Evolutionary conservation across 805 yeast species (phyloP).

Genomic region (Hanseniaspora valbyensis): DNA sequence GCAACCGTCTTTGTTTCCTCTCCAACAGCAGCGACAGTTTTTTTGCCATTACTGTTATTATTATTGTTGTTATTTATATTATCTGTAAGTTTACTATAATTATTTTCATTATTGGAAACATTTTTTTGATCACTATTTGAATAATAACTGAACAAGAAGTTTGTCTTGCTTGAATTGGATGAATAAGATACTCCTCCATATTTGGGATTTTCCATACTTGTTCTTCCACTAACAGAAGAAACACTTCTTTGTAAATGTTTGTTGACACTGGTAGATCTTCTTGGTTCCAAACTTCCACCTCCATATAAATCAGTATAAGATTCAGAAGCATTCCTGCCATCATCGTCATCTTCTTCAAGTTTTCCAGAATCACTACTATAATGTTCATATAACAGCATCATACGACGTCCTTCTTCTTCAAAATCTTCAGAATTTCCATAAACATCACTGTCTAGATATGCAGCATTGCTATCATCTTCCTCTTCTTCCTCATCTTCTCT

Average conservation of each 20-base stretch:
- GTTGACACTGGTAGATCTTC: constrained; percentile 9
- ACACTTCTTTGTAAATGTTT: constrained; percentile 4
- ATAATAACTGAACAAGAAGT: constrained; percentile 5
- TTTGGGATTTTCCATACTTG: constrained; percentile 4
- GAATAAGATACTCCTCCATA: constrained; percentile 13
- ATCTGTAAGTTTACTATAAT: no score
- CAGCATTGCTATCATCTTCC: constrained; percentile 2
- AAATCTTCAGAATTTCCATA: constrained; percentile 8
- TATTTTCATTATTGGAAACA: no score
- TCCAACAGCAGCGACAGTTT: background rate
- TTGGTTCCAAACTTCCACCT: background rate
- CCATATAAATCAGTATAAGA: constrained; percentile 3
- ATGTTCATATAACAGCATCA: constrained; percentile 16
- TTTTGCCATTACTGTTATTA: background rate
- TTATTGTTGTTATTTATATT: background rate
- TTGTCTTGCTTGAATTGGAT: constrained; percentile 3
- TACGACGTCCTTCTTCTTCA: constrained; percentile 16
- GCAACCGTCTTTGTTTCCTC: background rate
- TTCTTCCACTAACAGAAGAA: constrained; percentile 3
- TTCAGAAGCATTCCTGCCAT: background rate
- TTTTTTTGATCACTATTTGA: background rate
- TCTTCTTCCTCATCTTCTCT: constrained; percentile 17
- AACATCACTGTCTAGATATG: background rate
- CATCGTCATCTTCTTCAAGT: background rate
- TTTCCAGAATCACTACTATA: constrained; percentile 3